phyloP scores from a whole-genome alignment of 2,329 filamentous ascomycete species.

The Calonectria pteridis region DNA sequence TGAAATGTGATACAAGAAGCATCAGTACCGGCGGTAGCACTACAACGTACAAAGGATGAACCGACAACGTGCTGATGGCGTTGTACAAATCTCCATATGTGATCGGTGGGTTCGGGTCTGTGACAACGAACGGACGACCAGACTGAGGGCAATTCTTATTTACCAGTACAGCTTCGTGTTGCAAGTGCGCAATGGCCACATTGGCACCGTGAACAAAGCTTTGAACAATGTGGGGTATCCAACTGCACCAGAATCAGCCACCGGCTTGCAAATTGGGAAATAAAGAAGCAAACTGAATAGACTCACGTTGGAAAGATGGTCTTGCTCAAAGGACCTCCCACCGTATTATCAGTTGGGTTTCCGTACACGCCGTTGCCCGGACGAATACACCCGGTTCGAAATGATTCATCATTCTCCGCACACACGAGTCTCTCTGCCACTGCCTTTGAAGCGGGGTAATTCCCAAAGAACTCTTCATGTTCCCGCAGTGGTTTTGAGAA shows the following conservation, averaged over 20 bases:
- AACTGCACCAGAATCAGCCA: not conserved
- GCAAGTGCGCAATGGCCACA: not conserved
- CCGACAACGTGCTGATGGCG: not conserved
- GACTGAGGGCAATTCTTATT: not conserved
- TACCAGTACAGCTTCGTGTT: not conserved
- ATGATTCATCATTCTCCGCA: not conserved
- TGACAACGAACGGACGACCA: not conserved
- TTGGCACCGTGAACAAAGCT: constrained; percentile 5
- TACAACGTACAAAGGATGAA: not conserved
- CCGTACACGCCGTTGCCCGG: not conserved
- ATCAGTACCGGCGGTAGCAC: not conserved
- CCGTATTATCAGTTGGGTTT: not conserved
- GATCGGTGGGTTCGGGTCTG: not conserved
- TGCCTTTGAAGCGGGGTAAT: not conserved
- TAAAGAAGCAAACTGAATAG: not conserved
- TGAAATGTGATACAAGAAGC: not conserved
- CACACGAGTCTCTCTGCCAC: not conserved
- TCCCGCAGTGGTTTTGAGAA: not conserved
- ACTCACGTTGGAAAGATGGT: not conserved
- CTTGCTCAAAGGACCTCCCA: not conserved
- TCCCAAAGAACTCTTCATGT: constrained; percentile 1
- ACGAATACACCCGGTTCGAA: not conserved
- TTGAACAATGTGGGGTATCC: not conserved
- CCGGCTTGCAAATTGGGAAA: not conserved
- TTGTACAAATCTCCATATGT: not conserved